phyloP scores from a whole-genome alignment of 2,329 filamentous ascomycete genomes.

The Madurella fahalii region DNA sequence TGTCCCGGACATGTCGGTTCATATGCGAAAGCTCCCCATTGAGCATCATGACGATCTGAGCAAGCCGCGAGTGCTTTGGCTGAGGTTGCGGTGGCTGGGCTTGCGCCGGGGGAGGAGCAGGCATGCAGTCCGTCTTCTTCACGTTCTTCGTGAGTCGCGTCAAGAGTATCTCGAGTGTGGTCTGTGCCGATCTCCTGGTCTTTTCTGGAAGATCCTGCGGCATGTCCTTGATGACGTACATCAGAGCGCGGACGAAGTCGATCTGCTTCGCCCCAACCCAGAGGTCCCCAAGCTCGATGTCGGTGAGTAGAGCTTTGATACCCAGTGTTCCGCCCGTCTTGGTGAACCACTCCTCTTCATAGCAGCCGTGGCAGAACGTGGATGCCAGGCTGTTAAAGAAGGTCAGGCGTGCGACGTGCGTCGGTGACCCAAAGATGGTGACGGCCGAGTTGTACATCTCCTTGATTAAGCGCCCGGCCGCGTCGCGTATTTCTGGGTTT shows the following conservation, averaged over 20 bases:
- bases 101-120: constrained; percentile 31
- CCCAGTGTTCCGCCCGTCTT: constrained; percentile 90
- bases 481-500: constrained; percentile 71
- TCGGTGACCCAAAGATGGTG: constrained; percentile 72
- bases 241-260: constrained; percentile 84
- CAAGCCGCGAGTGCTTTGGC: constrained; percentile 55
- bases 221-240: constrained; percentile 98
- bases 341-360: constrained; percentile 98
- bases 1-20: constrained; percentile 90
- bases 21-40: constrained; percentile 89
- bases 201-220: constrained; percentile 88
- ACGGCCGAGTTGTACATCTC: constrained; percentile 72
- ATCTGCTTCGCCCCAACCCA: constrained; percentile 82
- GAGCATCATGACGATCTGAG: constrained; percentile 76
- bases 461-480: constrained; percentile 72
- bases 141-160: constrained; percentile 72
- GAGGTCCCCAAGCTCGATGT: constrained; percentile 74
- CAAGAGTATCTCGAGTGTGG: constrained; percentile 76
- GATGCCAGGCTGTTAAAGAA: constrained; percentile 82
- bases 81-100: constrained; percentile 42
- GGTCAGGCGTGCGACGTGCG: constrained; percentile 68
- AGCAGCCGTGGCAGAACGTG: constrained; percentile 89
- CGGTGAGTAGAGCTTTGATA: constrained; percentile 81
- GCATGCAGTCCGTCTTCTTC: constrained; percentile 68
- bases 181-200: constrained; percentile 77